phyloP scores from a whole-genome alignment of 2,329 filamentous ascomycete species.

The Talaromyces sp. region DNA sequence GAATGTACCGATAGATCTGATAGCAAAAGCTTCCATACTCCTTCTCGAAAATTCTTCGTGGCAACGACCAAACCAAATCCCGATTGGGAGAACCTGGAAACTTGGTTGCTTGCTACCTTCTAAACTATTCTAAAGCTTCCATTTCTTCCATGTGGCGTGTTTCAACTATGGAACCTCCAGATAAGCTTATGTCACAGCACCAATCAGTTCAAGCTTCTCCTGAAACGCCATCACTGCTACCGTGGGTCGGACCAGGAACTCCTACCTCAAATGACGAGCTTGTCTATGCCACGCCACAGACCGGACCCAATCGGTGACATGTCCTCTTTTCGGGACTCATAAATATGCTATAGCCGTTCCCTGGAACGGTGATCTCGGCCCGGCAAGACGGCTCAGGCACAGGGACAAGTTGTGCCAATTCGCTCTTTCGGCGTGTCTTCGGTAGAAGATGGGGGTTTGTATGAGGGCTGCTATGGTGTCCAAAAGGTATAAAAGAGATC shows the following conservation, averaged over 20 bases:
- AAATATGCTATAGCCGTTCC: background rate
- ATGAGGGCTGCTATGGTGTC: background rate
- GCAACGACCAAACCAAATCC: background rate
- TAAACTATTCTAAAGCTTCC: background rate
- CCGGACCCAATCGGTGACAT: background rate
- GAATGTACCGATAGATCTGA: background rate
- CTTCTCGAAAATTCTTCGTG: background rate
- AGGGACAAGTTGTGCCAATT: background rate
- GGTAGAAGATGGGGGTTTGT: constrained; percentile 5
- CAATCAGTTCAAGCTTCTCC: background rate
- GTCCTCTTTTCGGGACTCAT: background rate
- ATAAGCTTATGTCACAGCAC: background rate
- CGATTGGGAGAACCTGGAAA: background rate
- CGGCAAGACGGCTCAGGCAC: background rate
- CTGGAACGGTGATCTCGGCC: background rate
- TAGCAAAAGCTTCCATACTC: background rate
- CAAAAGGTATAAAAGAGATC: constrained; percentile 5
- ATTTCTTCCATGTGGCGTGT: background rate
- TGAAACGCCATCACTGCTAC: background rate
- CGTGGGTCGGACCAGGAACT: background rate
- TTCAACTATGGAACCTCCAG: background rate
- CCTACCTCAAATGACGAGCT: background rate
- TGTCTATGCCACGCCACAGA: background rate
- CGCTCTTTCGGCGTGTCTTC: background rate
- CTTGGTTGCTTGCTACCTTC: background rate